phyloP scores from a whole-genome alignment of 768 basidiomycete genomes.

The Naematelia aurantialba region DNA sequence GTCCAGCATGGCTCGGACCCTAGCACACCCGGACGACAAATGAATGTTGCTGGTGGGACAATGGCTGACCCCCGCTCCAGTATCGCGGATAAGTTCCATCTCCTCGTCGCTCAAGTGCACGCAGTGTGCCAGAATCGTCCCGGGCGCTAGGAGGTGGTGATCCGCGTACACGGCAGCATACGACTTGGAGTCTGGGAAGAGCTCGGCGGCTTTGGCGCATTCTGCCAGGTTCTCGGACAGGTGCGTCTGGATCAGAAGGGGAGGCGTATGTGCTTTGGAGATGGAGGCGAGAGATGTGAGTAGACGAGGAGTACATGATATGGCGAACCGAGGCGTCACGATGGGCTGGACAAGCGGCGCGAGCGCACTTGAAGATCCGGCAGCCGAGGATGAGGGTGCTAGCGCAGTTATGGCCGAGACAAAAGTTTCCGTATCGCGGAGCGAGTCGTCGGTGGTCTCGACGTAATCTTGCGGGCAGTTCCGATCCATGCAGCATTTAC shows the following conservation, averaged over 20 bases:
- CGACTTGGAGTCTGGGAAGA: conserved; percentile 63
- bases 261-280: conserved; percentile 57
- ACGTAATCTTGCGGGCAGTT: conserved; percentile 66
- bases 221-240: conserved; percentile 79
- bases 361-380: neutral
- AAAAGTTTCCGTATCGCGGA: conserved; percentile 62
- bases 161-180: conserved; percentile 82
- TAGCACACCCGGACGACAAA: conserved; percentile 76
- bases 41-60: conserved; percentile 95
- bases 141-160: conserved; percentile 67
- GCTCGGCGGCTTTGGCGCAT: conserved; percentile 60
- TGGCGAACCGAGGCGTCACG: conserved; percentile 93
- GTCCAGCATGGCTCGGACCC: conserved; percentile 74
- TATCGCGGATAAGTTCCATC: conserved; percentile 64
- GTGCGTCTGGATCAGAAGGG: conserved; percentile 83
- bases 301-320: conserved; percentile 74
- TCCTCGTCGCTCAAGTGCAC: conserved; percentile 73
- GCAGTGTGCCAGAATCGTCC: conserved; percentile 85
- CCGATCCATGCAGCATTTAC: conserved; percentile 76
- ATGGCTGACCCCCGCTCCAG: conserved; percentile 75
- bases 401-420: conserved; percentile 66
- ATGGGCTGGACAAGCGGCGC: conserved; percentile 74
- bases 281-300: conserved; percentile 62
- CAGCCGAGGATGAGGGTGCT: conserved; percentile 14
- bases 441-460: conserved; percentile 61